Evolutionary conservation across 2,329 filamentous ascomycete species (phyloP).

Genomic region (Botrytis pseudocinerea): DNA sequence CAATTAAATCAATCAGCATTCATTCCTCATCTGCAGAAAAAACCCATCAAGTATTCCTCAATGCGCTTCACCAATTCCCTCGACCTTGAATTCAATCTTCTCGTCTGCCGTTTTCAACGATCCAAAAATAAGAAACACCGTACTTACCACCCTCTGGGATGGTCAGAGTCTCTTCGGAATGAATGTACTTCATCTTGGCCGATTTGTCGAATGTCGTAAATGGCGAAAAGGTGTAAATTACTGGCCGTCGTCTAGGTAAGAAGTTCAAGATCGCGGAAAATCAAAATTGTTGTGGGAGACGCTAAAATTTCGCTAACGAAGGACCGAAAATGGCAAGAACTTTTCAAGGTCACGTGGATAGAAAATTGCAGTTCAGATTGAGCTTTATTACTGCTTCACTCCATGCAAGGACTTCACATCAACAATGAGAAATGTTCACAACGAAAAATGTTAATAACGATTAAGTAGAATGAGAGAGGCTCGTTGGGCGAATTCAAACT

Average conservation of each 20-base stretch:
- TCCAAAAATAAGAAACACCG: constrained; percentile 15
- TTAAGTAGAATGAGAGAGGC: not conserved
- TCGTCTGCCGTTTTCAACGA: not conserved
- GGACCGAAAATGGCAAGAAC: constrained; percentile 15
- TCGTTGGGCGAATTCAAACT: not conserved
- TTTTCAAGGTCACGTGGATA: constrained; percentile 8
- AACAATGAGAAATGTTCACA: not conserved
- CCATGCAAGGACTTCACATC: constrained; percentile 7
- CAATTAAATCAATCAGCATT: constrained; percentile 44
- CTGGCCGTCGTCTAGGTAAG: constrained; percentile 25
- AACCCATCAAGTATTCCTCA: constrained; percentile 7
- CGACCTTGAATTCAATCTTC: constrained; percentile 13
- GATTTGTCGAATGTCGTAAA: constrained; percentile 34
- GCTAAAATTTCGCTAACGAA: constrained; percentile 23
- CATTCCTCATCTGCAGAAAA: constrained; percentile 25
- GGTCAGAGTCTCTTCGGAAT: constrained; percentile 92
- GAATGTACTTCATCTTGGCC: constrained; percentile 99
- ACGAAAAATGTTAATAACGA: not conserved
- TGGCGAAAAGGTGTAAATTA: constrained; percentile 24
- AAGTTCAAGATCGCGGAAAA: constrained; percentile 23
- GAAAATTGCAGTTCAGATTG: not conserved
- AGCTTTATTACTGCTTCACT: constrained; percentile 6
- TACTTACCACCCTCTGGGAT: constrained; percentile 95
- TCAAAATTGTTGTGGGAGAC: constrained; percentile 24
- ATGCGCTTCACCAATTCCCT: constrained; percentile 19